A percentile compares a stretch with the other conserved stretches of the same genome.
phyloP scores from a whole-genome alignment of 2,329 filamentous ascomycete species.

The Chrysosporium queenslandicum region DNA sequence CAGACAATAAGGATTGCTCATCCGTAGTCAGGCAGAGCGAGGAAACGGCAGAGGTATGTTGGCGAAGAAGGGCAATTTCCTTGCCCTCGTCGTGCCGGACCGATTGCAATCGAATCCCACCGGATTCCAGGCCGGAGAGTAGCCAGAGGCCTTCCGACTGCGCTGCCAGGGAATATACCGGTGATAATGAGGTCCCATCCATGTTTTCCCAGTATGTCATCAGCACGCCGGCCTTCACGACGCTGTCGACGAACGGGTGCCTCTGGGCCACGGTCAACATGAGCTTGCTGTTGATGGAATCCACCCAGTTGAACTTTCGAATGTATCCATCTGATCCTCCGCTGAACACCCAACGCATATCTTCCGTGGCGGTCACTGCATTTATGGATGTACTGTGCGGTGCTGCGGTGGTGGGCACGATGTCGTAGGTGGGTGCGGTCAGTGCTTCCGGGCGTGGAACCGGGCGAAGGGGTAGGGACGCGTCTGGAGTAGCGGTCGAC shows the following conservation, averaged over 20 bases:
- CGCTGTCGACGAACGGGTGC: slow-evolving; percentile 94
- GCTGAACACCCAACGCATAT: slow-evolving; percentile 89
- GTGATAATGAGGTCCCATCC: slow-evolving; percentile 63
- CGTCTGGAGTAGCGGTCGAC: slow-evolving; percentile 25
- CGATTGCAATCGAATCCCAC: slow-evolving; percentile 85
- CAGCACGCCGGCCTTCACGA: slow-evolving; percentile 85
- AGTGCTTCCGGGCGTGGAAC: slow-evolving; percentile 67
- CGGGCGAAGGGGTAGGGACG: slow-evolving; percentile 41
- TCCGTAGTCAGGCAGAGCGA: slow-evolving; percentile 73
- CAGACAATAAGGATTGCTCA: slow-evolving; percentile 77
- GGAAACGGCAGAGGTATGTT: slow-evolving; percentile 85
- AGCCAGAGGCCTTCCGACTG: slow-evolving; percentile 87
- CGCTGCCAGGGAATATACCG: slow-evolving; percentile 87
- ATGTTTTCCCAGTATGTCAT: slow-evolving; percentile 99
- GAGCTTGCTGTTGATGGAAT: slow-evolving; percentile 89
- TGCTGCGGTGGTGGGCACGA: slow-evolving; percentile 91
- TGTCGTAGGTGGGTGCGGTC: slow-evolving; percentile 75
- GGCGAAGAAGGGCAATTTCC: slow-evolving; percentile 66
- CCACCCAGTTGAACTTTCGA: slow-evolving; percentile 89
- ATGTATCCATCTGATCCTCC: slow-evolving; percentile 94
- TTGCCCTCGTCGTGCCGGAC: slow-evolving; percentile 92
- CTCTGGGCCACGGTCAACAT: slow-evolving; percentile 88
- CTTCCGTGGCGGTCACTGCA: slow-evolving; percentile 78
- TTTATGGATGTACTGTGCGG: slow-evolving; percentile 95
- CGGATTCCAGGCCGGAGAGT: slow-evolving; percentile 79